These are phyloP conservation scores for Chaetothyriales sp. DNA, from an alignment of 2,329 filamentous ascomycete genomes.

Conservation along the genomic window DNA sequence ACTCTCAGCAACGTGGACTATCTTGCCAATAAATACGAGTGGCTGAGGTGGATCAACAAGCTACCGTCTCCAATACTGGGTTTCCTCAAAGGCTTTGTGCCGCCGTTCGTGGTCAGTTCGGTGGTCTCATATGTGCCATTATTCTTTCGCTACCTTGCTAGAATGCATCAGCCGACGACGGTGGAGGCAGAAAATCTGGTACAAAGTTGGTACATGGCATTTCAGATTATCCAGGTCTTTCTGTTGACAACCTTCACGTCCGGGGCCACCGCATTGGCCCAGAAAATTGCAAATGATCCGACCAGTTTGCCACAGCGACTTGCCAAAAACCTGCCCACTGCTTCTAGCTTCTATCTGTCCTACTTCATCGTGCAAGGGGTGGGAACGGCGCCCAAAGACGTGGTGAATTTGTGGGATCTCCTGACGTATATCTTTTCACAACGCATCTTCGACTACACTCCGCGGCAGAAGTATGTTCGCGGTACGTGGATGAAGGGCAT, in stretches of 20 bases:
- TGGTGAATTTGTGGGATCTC: constrained; percentile 22
- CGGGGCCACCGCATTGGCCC: constrained; percentile 53
- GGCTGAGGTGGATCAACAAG: constrained; percentile 59
- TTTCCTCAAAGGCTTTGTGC: constrained; percentile 71
- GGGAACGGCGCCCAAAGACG: constrained; percentile 38
- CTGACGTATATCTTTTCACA: constrained; percentile 38
- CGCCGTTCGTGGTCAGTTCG: constrained; percentile 62
- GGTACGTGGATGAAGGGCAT: constrained; percentile 64
- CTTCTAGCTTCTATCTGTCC: constrained; percentile 88
- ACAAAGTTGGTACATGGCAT: constrained; percentile 72
- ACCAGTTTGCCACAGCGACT: constrained; percentile 50
- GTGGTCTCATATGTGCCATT: constrained; percentile 76
- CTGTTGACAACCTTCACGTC: constrained; percentile 71
- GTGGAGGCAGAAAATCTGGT: constrained; percentile 75
- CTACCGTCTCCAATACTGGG: constrained; percentile 60
- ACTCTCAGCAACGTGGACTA: constrained; percentile 74
- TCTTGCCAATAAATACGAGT: constrained; percentile 40
- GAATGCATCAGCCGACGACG: constrained; percentile 60
- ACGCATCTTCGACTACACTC: constrained; percentile 39
- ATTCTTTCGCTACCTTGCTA: constrained; percentile 72
- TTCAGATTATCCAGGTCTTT: constrained; percentile 72
- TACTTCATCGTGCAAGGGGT: constrained; percentile 91
- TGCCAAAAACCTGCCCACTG: constrained; percentile 63
- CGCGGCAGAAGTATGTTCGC: constrained; percentile 60
- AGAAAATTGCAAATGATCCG: constrained; percentile 53